Conservation (phyloP, 208 protist genomes). For the Leishmania aethiopica region DNA sequence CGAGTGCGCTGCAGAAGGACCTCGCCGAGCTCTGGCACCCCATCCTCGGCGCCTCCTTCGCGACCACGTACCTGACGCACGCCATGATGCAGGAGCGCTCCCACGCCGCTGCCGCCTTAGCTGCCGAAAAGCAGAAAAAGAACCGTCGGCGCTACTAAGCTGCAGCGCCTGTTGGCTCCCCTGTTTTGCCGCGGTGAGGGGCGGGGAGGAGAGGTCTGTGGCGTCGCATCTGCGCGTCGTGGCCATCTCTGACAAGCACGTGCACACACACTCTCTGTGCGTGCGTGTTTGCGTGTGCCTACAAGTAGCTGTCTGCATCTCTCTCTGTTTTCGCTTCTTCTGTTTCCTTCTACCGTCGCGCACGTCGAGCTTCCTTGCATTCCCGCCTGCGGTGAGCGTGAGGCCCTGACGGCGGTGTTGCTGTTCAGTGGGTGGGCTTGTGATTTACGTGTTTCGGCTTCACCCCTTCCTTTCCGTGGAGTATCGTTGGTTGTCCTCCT, state of each 20-base stretch:
- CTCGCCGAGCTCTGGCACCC: constrained; percentile 62
- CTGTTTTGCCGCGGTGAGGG: background rate
- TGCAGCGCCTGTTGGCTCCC: background rate
- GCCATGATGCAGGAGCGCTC: constrained; percentile 63
- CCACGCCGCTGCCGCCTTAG: constrained; percentile 37
- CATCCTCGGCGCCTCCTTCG: constrained; percentile 60
- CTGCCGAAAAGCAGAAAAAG: constrained; percentile 52
- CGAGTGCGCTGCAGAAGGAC: constrained; percentile 60
- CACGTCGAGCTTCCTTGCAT: background rate
- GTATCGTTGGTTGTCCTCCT: background rate
- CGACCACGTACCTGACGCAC: constrained; percentile 61
- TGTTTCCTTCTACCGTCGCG: background rate
- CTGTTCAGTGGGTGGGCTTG: background rate
- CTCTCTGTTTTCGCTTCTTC: background rate
- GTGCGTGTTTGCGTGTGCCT: background rate
- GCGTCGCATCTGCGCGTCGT: constrained; percentile 7
- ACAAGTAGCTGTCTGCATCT: background rate
- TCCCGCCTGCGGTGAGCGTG: background rate
- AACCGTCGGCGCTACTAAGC: constrained; percentile 43
- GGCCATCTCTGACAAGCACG: background rate
- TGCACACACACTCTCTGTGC: constrained; percentile 1
- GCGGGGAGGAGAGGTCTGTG: background rate
- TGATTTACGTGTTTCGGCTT: background rate
- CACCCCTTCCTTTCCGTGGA: background rate
- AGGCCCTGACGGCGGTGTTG: background rate